Conservation (phyloP, 2,329 filamentous ascomycete species). For the Teratosphaeria nubilosa region DNA sequence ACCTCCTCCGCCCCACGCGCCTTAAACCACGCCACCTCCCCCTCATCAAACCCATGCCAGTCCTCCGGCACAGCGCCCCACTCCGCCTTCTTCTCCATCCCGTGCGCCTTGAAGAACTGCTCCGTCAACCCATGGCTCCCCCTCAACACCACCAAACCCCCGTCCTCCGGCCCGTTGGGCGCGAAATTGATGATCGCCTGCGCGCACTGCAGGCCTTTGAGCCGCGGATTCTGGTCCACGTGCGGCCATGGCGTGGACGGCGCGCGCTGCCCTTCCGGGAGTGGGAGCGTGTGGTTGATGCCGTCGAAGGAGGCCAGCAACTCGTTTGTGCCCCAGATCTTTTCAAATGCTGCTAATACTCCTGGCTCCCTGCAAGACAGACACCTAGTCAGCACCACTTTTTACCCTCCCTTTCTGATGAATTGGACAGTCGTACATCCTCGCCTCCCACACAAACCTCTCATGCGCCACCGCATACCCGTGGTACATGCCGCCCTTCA, state of each 20-base stretch:
- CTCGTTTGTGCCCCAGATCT: not conserved
- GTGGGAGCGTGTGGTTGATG: not conserved
- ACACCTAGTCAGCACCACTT: too few relatives aligned
- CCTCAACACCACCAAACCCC: constrained; percentile 8
- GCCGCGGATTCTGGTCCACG: not conserved
- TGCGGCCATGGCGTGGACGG: not conserved
- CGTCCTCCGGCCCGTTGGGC: constrained; percentile 11
- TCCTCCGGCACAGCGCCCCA: constrained; percentile 9
- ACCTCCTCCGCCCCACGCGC: not conserved
- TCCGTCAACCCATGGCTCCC: constrained; percentile 2
- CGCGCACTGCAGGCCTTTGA: not conserved
- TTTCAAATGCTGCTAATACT: not conserved
- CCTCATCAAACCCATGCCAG: not conserved
- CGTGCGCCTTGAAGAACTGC: not conserved
- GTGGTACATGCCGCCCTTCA: not conserved
- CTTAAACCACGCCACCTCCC: not conserved
- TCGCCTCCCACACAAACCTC: not conserved
- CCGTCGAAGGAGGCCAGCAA: not conserved
- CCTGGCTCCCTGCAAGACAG: not conserved
- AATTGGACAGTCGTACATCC: not conserved
- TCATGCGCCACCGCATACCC: not conserved
- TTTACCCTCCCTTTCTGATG: too few relatives aligned
- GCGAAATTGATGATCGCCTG: constrained; percentile 9
- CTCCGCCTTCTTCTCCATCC: not conserved
- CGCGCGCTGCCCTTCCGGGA: too few relatives aligned